Conservation (phyloP, 495 filamentous ascomycete species). For the Cairneyella variabilis region DNA sequence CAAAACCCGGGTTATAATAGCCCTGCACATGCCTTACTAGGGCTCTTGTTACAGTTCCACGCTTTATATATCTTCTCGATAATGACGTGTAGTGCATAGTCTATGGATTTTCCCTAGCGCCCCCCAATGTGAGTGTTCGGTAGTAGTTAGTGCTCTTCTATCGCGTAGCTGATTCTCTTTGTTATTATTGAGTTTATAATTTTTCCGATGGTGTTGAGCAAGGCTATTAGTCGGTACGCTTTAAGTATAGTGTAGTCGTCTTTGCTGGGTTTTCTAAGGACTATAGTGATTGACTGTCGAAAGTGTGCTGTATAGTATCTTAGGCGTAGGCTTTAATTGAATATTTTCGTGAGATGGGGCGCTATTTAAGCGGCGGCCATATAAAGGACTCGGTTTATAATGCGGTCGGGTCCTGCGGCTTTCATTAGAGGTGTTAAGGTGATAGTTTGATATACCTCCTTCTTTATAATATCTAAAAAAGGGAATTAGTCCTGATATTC, state of each 20-base stretch:
- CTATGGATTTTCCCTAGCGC: constrained; percentile 16
- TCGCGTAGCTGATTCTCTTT: constrained; percentile 19
- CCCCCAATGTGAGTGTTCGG: constrained; percentile 25
- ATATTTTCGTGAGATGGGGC: background rate
- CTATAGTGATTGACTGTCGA: constrained; percentile 21
- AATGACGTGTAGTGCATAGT: constrained; percentile 26
- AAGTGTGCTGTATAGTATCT: background rate
- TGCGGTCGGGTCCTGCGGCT: background rate
- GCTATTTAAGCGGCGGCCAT: too few species aligned
- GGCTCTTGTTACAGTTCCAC: too few species aligned
- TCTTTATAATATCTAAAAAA: background rate
- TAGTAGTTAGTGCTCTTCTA: constrained; percentile 25
- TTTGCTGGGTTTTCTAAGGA: constrained; percentile 30
- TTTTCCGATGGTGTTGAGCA: constrained; percentile 34
- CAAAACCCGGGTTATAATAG: too few species aligned
- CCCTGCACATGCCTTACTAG: too few species aligned
- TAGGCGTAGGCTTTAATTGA: background rate
- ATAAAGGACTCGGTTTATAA: too few species aligned
- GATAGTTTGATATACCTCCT: background rate
- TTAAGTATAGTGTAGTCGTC: constrained; percentile 28
- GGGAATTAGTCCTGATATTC: background rate
- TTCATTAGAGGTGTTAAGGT: background rate
- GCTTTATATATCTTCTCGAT: constrained; percentile 20
- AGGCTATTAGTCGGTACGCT: constrained; percentile 31
- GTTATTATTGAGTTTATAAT: constrained; percentile 28